Percentiles rank a stretch among this genome's conserved stretches.
These are phyloP conservation scores for Fusarium armeniacum DNA, from an alignment of 2,329 filamentous ascomycete species.

Conservation along the genomic window DNA sequence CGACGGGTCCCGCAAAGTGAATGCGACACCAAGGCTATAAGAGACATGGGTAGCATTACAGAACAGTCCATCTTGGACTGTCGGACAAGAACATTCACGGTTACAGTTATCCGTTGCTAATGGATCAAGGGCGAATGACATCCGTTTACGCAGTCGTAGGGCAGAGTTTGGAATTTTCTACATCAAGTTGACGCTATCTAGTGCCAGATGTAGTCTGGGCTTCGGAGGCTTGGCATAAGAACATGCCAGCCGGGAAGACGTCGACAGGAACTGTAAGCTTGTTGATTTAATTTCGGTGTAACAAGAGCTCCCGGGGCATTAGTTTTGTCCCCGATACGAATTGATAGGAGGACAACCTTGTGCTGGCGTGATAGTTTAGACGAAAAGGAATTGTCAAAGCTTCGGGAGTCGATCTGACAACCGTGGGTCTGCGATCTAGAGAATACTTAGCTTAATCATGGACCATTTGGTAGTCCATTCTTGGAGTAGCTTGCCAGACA, in stretches of 20 bases:
- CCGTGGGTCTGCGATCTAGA: neutral
- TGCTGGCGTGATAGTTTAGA: neutral
- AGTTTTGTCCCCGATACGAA: too few species aligned
- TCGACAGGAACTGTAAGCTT: neutral
- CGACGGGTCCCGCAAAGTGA: neutral
- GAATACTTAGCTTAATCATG: neutral
- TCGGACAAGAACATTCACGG: neutral
- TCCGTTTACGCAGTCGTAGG: neutral
- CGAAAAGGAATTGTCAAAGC: neutral
- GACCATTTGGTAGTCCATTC: neutral
- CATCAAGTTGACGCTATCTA: slow-evolving; percentile 14
- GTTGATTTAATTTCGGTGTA: neutral
- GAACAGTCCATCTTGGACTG: neutral
- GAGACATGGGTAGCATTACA: neutral
- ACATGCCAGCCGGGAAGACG: slow-evolving; percentile 9
- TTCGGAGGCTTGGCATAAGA: slow-evolving; percentile 4
- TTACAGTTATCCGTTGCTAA: neutral
- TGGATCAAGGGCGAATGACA: neutral
- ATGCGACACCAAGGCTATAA: slow-evolving; percentile 1
- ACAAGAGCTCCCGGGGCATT: neutral
- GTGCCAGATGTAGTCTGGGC: slow-evolving; percentile 10
- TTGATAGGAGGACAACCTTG: neutral
- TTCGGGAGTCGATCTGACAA: slow-evolving; percentile 6
- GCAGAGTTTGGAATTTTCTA: slow-evolving; percentile 11
- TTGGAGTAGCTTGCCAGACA: neutral